Conservation (phyloP, 495 filamentous ascomycete species). For the Penicillium bialowiezense region DNA sequence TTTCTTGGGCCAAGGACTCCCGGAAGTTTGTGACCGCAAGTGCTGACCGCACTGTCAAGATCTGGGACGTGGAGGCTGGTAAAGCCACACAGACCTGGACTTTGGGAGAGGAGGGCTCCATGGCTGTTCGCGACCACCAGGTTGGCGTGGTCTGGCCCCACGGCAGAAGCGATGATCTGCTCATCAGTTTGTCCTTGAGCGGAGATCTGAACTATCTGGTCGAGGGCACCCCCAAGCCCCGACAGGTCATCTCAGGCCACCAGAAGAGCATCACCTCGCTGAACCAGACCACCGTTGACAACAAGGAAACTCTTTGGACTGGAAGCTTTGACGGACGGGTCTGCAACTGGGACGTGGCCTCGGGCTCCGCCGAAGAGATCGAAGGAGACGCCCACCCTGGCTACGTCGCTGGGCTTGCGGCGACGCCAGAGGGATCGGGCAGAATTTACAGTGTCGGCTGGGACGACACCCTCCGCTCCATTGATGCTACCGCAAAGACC, state of each 20-base stretch:
- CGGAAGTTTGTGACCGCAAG: conserved; percentile 87
- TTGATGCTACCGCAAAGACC: conserved; percentile 59
- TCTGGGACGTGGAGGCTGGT: conserved; percentile 72
- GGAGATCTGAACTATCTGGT: conserved; percentile 89
- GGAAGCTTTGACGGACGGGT: conserved; percentile 90
- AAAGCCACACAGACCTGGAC: conserved; percentile 78
- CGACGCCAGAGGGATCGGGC: conserved; percentile 49
- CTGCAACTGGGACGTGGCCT: conserved; percentile 71
- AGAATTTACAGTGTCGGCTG: conserved; percentile 83
- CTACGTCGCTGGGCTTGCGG: conserved; percentile 74
- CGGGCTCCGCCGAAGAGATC: conserved; percentile 63
- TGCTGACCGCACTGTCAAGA: conserved; percentile 81
- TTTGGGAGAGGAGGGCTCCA: conserved; percentile 74
- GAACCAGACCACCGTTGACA: conserved; percentile 42
- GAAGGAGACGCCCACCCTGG: conserved; percentile 79
- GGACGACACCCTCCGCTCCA: conserved; percentile 87
- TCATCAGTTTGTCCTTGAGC: conserved; percentile 83
- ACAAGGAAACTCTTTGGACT: conserved; percentile 66
- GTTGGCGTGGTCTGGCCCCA: conserved; percentile 92
- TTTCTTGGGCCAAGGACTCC: conserved; percentile 89
- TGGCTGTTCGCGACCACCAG: conserved; percentile 80
- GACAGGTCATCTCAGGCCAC: conserved; percentile 79
- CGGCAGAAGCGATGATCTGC: conserved; percentile 75
- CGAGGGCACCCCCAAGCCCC: conserved; percentile 64
- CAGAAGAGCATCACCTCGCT: conserved; percentile 88